These are phyloP conservation scores for Cryptococcus hybrid DNA, from an alignment of 1,284 basidiomycete genomes.

Conservation along the genomic window DNA sequence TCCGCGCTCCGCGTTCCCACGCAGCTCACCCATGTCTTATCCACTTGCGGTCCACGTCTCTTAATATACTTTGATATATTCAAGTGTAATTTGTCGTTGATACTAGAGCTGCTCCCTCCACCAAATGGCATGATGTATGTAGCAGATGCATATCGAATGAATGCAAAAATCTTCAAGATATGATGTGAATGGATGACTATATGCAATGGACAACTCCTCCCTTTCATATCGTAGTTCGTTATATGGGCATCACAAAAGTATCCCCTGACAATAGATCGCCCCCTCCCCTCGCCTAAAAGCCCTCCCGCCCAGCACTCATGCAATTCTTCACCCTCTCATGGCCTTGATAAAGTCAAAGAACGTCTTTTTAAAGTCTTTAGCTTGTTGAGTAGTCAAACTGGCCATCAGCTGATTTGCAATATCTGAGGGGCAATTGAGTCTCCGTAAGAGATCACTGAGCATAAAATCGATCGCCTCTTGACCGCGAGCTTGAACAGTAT, in stretches of 20 bases:
- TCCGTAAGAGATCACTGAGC: constrained; percentile 74
- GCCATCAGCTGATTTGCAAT: constrained; percentile 75
- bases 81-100: too few species aligned
- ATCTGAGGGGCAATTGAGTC: constrained; percentile 79
- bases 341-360: constrained; percentile 68
- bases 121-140: not conserved
- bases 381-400: constrained; percentile 73
- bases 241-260: not conserved
- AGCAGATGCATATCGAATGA: not conserved
- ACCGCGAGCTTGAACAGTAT: constrained; percentile 72
- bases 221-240: not conserved
- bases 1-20: too few species aligned
- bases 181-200: not conserved
- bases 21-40: too few species aligned
- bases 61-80: too few species aligned
- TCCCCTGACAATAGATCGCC: not conserved
- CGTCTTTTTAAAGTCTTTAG: constrained; percentile 83
- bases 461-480: constrained; percentile 84
- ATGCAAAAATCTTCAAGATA: not conserved
- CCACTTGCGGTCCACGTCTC: too few species aligned
- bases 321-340: constrained; percentile 22
- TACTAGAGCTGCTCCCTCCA: too few species aligned
- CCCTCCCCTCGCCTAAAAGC: not conserved
- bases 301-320: not conserved
- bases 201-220: constrained; percentile 1